Evolutionary conservation across 768 basidiomycete genomes (phyloP), one percentile per base, ranked within the genome.

Genomic region (Serendipita vermifera): DNA sequence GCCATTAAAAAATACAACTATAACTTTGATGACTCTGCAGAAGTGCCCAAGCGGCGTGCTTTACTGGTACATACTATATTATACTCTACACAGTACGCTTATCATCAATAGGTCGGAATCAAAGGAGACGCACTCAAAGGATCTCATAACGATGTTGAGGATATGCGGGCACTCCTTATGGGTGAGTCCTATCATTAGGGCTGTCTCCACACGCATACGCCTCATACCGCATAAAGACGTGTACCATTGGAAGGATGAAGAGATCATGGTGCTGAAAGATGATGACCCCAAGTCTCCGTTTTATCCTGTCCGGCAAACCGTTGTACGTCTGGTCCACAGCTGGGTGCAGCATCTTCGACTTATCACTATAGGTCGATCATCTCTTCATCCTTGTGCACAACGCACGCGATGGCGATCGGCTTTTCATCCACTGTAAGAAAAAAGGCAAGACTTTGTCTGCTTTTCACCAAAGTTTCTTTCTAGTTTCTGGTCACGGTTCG

Each of bases 401-500:
- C 14, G 41, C 56, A 7, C 56, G 43, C 5, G 15, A 31, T 14
- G 40, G 43, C 13, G 56, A 57, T 41, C 56, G 38, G 32, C 31
- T 57, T 22, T 51, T 46, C 31, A 35, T 38, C n/a, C 46, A 24
- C 32, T 51, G 46, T 29, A n/a, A 51, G 46, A 24, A 9, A n/a
- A n/a, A n/a, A n/a, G n/a, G n/a, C n/a, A n/a, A n/a, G n/a, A n/a
- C n/a, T n/a, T n/a, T n/a, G n/a, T n/a, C n/a, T n/a, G n/a, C n/a
- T n/a, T n/a, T n/a, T n/a, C n/a, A n/a, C n/a, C n/a, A n/a, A n/a
- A n/a, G n/a, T n/a, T n/a, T n/a, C n/a, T n/a, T n/a, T 20, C 29
- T 22, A 48, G 56, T 57, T 48, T 40, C 56, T 31, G 56, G 56
- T 9, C 56, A 57, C 17, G 56, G 56, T 13, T 29, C 41, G 7